Evolutionary conservation across 83 land plant species (phyloP), one percentile per base, ranked within the genome.

Genomic region (Picea abies): DNA sequence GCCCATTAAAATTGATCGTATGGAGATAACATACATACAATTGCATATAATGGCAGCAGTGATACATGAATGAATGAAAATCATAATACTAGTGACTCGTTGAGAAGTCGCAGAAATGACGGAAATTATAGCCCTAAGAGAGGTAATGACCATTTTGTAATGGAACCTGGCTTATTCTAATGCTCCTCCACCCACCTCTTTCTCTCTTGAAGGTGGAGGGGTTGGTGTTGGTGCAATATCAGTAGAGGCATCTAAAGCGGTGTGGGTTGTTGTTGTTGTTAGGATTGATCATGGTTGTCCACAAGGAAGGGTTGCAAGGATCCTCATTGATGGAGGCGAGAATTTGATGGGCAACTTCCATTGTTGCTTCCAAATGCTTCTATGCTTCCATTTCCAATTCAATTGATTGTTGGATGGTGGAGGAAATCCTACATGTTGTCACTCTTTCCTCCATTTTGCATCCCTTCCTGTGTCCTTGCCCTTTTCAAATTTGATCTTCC

Each of bases 321-420:
- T 91, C 99, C 71, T 95, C 93, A 84, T 96, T 93, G 90, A 96
- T 97, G 81, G 99, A 91, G 58, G 90, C 84, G 17, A 96, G 91
- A 56, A 95, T 95, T 86, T 92, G 90, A 81, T 85, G 94, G 9
- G 98, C 97, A 3, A 94, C 88, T 72, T 93, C 91, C 29, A 96
- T 88, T 14, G 94, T 89, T 47, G 86, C 92, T 69, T 96, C 98
- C 61, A 96, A 82, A 70, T 90, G 92, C 85, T 83, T 85, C 89
- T 91, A 90, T 16, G 94, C 99, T 10, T 93, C 97, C 25, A 82
- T 39, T 6, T 93, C 96, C 17, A 91, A 85, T 78, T 92, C 94
- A 12, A 56, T 3, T 14, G 15, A 15, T 3, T 49, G 56, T 49
- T 49, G 56, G 56, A 49, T 49, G 56, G 41, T 39, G 5, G 7